phyloP scores from a whole-genome alignment of 2,329 filamentous ascomycete genomes.

The Epichloe coenophiala region DNA sequence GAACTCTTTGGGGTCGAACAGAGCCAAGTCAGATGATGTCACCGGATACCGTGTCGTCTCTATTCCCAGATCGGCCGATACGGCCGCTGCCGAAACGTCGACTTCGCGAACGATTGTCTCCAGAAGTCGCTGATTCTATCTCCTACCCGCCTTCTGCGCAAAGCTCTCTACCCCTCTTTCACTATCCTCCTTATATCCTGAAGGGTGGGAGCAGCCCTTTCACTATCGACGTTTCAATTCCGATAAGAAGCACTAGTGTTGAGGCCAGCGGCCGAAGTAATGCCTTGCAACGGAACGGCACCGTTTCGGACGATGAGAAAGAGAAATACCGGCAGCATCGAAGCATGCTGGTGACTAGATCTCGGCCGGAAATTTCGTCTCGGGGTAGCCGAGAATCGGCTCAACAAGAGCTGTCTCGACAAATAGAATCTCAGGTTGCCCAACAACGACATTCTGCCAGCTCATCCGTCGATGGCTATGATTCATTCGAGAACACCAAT shows the following conservation, averaged over 20 bases:
- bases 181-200: conserved; percentile 36
- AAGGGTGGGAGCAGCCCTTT: conserved; percentile 28
- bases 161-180: conserved; percentile 61
- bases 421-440: conserved; percentile 24
- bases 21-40: conserved; percentile 42
- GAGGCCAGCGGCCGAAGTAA: background rate
- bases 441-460: conserved; percentile 52
- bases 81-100: conserved; percentile 81
- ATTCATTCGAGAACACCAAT: conserved; percentile 95
- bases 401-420: conserved; percentile 31
- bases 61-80: conserved; percentile 84
- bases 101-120: conserved; percentile 74
- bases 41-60: conserved; percentile 63
- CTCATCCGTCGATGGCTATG: conserved; percentile 74
- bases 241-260: background rate
- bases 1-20: conserved; percentile 14
- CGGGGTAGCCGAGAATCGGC: conserved; percentile 28
- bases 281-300: conserved; percentile 13
- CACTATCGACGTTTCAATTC: conserved; percentile 5
- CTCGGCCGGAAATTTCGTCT: conserved; percentile 31
- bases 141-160: conserved; percentile 68
- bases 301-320: conserved; percentile 22
- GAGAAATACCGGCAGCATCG: conserved; percentile 40
- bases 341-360: conserved; percentile 29
- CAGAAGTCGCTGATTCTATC: conserved; percentile 71